Percentiles rank a stretch among this genome's conserved stretches.
These are phyloP conservation scores for Neohortaea acidophila DNA, from an alignment of 495 filamentous ascomycete species.

Conservation along the genomic window DNA sequence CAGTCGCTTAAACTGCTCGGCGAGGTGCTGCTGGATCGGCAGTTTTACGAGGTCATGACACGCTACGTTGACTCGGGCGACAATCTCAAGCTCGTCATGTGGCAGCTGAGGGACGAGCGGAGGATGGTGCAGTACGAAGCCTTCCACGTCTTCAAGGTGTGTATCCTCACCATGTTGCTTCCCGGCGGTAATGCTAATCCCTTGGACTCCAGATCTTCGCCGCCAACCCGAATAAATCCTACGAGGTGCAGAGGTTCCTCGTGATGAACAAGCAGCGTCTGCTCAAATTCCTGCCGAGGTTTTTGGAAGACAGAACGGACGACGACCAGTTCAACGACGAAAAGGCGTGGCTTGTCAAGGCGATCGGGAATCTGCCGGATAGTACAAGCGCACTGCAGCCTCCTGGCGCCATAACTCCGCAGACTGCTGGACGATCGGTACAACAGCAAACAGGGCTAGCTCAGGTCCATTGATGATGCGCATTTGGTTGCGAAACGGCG, in stretches of 20 bases:
- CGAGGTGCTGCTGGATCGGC: constrained; percentile 83
- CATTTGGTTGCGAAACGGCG: too few relatives aligned
- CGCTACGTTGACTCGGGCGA: constrained; percentile 88
- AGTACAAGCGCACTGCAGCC: constrained; percentile 8
- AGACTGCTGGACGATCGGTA: not conserved
- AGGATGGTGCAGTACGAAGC: constrained; percentile 99
- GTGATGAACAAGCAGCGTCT: constrained; percentile 89
- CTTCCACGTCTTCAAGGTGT: constrained; percentile 95
- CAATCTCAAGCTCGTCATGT: constrained; percentile 96
- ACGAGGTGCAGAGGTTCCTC: constrained; percentile 84
- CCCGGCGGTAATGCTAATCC: not conserved
- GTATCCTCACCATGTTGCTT: constrained; percentile 8
- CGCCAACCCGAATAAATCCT: constrained; percentile 89
- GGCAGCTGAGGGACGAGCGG: constrained; percentile 78
- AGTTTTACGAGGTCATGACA: constrained; percentile 97
- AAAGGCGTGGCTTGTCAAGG: constrained; percentile 87
- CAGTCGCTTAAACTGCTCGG: constrained; percentile 96
- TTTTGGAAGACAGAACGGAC: constrained; percentile 87
- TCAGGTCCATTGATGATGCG: constrained; percentile 10
- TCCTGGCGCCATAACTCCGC: not conserved
- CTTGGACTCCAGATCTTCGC: constrained; percentile 60
- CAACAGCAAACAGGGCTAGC: constrained; percentile 6
- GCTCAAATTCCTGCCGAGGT: constrained; percentile 72
- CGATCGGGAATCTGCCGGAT: constrained; percentile 39
- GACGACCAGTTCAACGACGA: constrained; percentile 99